A percentile compares a stretch with the other conserved stretches of the same genome.
Conservation (phyloP, 768 basidiomycete species). For the Tubosaeta sp. region DNA sequence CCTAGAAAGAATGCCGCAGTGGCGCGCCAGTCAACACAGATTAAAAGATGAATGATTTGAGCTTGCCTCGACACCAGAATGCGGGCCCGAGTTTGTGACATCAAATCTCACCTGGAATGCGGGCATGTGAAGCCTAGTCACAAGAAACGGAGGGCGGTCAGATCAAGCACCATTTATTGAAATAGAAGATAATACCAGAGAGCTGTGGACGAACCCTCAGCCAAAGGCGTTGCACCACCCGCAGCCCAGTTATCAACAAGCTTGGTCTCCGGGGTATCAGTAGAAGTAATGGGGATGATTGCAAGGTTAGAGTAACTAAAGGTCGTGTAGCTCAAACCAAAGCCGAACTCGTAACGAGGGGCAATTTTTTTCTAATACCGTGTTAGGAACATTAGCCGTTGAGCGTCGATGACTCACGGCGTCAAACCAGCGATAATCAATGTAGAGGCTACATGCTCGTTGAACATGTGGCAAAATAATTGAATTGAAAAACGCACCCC, state of each 20-base stretch:
- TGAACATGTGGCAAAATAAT: background rate
- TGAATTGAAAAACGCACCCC: slow-evolving; percentile 14
- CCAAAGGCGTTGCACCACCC: slow-evolving; percentile 51
- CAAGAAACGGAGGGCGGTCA: background rate
- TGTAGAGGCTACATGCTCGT: slow-evolving; percentile 39
- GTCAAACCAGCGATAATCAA: slow-evolving; percentile 74
- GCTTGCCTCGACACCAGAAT: slow-evolving; percentile 62
- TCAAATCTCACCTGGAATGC: slow-evolving; percentile 59
- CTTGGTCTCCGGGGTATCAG: slow-evolving; percentile 29
- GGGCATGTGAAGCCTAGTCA: slow-evolving; percentile 58
- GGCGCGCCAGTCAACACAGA: too few species aligned
- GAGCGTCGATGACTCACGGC: slow-evolving; percentile 39
- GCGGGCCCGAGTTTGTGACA: slow-evolving; percentile 59
- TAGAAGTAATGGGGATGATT: slow-evolving; percentile 38
- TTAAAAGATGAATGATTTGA: background rate
- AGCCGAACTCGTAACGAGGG: slow-evolving; percentile 88
- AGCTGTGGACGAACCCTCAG: slow-evolving; percentile 56
- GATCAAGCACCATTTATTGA: background rate
- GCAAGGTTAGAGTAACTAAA: slow-evolving; percentile 67
- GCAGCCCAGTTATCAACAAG: slow-evolving; percentile 52
- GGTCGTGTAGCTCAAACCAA: slow-evolving; percentile 79
- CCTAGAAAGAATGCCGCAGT: slow-evolving; percentile 32
- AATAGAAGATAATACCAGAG: slow-evolving; percentile 43
- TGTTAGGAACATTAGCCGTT: background rate
- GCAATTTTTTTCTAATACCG: slow-evolving; percentile 53